phyloP scores from a whole-genome alignment of 2,329 filamentous ascomycete genomes.

The Macrophomina pseudophaseolina region DNA sequence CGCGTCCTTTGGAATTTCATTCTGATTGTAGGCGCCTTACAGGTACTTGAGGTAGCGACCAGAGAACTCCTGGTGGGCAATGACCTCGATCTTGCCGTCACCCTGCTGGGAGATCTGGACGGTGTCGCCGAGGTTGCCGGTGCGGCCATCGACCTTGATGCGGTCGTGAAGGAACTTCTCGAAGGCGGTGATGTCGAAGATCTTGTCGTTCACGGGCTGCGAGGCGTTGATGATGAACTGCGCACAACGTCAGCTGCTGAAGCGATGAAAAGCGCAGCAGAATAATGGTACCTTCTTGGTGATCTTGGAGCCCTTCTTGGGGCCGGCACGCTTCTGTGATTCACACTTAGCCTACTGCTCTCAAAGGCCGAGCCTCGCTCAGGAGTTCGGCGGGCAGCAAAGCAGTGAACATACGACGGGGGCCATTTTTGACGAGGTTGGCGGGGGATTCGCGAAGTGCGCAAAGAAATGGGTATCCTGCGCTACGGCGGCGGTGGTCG shows the following conservation, averaged over 20 bases:
- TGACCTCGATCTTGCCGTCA: slow-evolving; percentile 97
- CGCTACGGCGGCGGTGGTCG: slow-evolving; percentile 51
- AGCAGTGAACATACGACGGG: slow-evolving; percentile 88
- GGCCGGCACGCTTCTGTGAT: slow-evolving; percentile 60
- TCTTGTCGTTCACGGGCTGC: slow-evolving; percentile 98
- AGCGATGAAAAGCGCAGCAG: slow-evolving; percentile 29
- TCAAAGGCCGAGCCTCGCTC: slow-evolving; percentile 45
- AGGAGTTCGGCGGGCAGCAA: slow-evolving; percentile 77
- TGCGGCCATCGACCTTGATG: slow-evolving; percentile 99
- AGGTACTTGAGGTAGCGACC: slow-evolving; percentile 99
- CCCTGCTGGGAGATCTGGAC: slow-evolving; percentile 88
- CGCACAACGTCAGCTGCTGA: neutral
- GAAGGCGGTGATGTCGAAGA: slow-evolving; percentile 98
- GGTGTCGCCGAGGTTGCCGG: slow-evolving; percentile 95
- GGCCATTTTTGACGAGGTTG: slow-evolving; percentile 37
- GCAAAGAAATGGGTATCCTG: slow-evolving; percentile 94
- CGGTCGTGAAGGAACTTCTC: slow-evolving; percentile 99
- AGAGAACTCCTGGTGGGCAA: slow-evolving; percentile 96
- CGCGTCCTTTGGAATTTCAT: neutral
- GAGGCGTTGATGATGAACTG: slow-evolving; percentile 99
- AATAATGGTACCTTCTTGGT: slow-evolving; percentile 74
- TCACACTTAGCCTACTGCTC: slow-evolving; percentile 95
- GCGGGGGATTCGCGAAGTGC: slow-evolving; percentile 49
- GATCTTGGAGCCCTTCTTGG: slow-evolving; percentile 68
- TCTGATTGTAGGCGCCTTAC: slow-evolving; percentile 60